Evolutionary conservation across 164 flowering plant species (phyloP), one percentile per base, ranked within the genome.

Genomic region (Nymphaea colorata): DNA sequence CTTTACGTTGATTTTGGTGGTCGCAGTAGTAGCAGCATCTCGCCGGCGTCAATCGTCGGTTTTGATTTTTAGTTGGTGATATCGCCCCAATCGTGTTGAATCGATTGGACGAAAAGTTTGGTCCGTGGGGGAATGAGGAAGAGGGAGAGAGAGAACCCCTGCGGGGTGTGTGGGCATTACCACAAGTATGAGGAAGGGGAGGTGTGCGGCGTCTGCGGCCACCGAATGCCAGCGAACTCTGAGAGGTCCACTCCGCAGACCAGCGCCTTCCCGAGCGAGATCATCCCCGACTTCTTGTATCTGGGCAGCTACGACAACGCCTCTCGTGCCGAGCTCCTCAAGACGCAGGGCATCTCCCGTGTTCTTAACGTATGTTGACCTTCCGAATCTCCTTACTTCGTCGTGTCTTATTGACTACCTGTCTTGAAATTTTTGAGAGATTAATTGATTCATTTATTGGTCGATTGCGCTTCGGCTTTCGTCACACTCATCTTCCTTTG

Each of bases 151-250:
- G 98, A 94, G 68, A 89, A 94, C 76, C 98, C 98, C 1, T 94
- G 98, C 68, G 90, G 81, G 66, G 81, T 94, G 64, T 93, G 98
- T 72, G 97, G 98, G 64, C 98, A 94, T 78, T 94, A 91, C 78
- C 98, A 94, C 88, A 89, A 94, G 74, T 90, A 87, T 71, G 97
- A 91, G 68, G 92, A 87, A 76, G 98, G 97, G 0, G 97, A 91
- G 72, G 85, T 87, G 43, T 94, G 98, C 70, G 91, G 90, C 65
- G 72, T 88, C 69, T 94, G 98, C 64, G 98, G 98, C 64, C 98
- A 91, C 70, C 86, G 96, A 6, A 73, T 84, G 68, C 84, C 89
- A 15, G 81, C 42, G 0, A 51, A 77, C 0, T 45, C 82, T 1
- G 88, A 84, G 62, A 82, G 75, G 66, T 41, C 79, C 0, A 65